phyloP scores from a whole-genome alignment of 1,139 yeast species.

The Nakaseomyces kungkrabaensis region DNA sequence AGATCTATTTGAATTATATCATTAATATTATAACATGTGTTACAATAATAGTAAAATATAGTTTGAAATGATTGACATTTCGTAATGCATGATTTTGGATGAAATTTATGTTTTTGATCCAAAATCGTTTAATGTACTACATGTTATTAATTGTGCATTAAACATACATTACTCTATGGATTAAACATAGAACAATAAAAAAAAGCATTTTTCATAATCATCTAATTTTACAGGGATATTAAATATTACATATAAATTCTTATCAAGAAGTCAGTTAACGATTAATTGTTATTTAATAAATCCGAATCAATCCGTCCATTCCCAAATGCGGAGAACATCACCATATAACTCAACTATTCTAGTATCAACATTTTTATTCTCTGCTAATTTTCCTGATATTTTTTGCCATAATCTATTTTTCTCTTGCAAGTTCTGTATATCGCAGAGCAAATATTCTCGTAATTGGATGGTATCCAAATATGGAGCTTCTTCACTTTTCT shows the following conservation, averaged over 20 bases:
- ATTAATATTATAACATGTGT: too few species aligned
- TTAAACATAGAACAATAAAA: too few species aligned
- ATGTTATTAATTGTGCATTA: too few species aligned
- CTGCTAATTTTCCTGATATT: slow-evolving; percentile 50
- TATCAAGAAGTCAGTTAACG: not conserved
- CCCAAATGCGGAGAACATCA: slow-evolving; percentile 79
- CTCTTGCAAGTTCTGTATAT: slow-evolving; percentile 33
- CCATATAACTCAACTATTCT: slow-evolving; percentile 56
- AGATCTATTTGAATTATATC: not conserved
- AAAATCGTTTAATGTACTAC: too few species aligned
- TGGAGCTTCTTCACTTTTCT: slow-evolving; percentile 18
- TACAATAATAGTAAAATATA: too few species aligned
- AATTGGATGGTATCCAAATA: slow-evolving; percentile 66
- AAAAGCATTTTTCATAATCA: not conserved
- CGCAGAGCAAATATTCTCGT: slow-evolving; percentile 50
- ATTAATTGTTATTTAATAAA: too few species aligned
- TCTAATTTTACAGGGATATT: not conserved
- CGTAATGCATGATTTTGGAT: too few species aligned
- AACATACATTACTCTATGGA: too few species aligned
- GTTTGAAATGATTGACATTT: too few species aligned
- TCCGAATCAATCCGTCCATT: slow-evolving; percentile 42
- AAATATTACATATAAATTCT: not conserved
- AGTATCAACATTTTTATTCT: slow-evolving; percentile 30
- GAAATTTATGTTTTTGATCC: too few species aligned
- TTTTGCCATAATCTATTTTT: slow-evolving; percentile 49